Base-by-base conservation (phyloP, 306 rosid species). In the Lithocarpus polystachyus region DNA sequence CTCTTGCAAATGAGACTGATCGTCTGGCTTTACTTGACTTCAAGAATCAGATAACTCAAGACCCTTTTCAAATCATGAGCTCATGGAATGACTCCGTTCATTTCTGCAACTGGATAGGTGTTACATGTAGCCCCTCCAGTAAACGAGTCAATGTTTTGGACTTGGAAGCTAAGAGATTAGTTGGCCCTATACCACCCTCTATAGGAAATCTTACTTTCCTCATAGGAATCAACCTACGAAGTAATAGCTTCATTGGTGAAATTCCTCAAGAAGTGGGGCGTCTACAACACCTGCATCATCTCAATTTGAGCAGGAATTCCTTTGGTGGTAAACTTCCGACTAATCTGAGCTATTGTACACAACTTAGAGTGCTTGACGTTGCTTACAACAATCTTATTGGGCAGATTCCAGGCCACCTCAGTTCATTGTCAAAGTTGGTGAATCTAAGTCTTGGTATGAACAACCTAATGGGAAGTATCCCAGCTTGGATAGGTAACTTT, bases 401-500 rank as follows among this genome's bases (percentile, higher is more conserved):
- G 20, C n/a, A 71, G 15, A 35, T 35, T 35, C 40, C 83, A 5
- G 18, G 69, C 14, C 78, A 84, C 14, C 68, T 81, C 28, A 35
- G 6, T 2, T 59, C 80, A 26, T 33, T 81, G 76, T 40, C 35
- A 6, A 75, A 77, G 22, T 74, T 78, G 55, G 20, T 55, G 24
- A 15, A 15, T 28, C 29, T 91, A 35, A 4, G 40, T 35, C 40
- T 35, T 35, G 40, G 40, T 3, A 35, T 3, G 1, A 56, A 65
- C 33, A 43, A 72, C 72, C 6, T 89, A 3, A 35, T 35, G 6
- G 40, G 91, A 69, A 79, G 56, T 31, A 86, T 89, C 56, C 96
- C 90, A 72, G 9, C 74, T 24, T 90, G 92, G 91, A 53, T 89
- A 37, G 90, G 90, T 22, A 87, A 86, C 14, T 75, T 35, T 35